Conservation (phyloP, 148 eudicot genomes). For the Heliosperma pusillum region DNA sequence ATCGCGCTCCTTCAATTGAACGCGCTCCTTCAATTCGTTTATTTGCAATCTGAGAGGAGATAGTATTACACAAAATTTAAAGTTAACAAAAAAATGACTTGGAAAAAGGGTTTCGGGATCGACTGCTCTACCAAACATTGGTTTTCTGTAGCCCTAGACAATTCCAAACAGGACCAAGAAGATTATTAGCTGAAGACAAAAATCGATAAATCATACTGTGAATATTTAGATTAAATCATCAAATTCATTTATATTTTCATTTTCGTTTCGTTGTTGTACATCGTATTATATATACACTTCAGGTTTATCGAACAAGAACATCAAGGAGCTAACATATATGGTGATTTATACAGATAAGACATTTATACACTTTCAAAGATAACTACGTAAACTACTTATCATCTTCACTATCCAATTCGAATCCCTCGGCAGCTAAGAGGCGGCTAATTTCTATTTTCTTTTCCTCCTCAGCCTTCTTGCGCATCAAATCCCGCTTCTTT, state of each 20-base stretch:
- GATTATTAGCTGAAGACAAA: neutral
- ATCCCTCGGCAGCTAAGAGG: conserved; percentile 91
- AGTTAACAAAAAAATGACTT: neutral
- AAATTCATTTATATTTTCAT: neutral
- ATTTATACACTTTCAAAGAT: neutral
- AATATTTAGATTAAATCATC: neutral
- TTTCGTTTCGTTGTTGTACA: neutral
- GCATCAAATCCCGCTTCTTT: conserved; percentile 76
- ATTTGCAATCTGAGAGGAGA: neutral
- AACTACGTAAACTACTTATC: conserved; percentile 23
- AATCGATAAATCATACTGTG: too few relatives aligned
- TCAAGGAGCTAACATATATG: conserved; percentile 5
- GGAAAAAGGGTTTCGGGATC: neutral
- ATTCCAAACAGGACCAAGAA: neutral
- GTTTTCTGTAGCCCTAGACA: neutral
- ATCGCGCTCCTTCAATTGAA: neutral
- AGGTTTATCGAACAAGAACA: conserved; percentile 15
- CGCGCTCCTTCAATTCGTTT: neutral
- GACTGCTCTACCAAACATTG: neutral
- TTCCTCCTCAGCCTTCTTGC: conserved; percentile 77
- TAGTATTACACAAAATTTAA: neutral
- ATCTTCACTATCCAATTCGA: conserved; percentile 76
- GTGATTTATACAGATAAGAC: conserved; percentile 8
- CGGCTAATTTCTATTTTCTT: conserved; percentile 55
- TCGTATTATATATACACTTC: conserved; percentile 6